These are phyloP conservation scores for Anthostomella pinea DNA, from an alignment of 2,329 filamentous ascomycete genomes.

Conservation along the genomic window DNA sequence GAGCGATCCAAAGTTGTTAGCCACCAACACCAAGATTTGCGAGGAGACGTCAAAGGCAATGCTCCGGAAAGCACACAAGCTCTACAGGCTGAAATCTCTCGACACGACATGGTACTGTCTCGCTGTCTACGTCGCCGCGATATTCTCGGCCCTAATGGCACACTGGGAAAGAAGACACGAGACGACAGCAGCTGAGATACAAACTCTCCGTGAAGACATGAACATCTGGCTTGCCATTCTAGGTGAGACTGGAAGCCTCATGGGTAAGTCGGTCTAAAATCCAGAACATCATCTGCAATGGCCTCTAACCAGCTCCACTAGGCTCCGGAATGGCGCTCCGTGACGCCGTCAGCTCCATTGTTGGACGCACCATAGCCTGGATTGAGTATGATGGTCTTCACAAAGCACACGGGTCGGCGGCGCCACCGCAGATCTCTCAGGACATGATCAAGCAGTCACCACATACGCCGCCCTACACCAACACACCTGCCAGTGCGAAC, in stretches of 20 bases:
- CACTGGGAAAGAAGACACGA: conserved; percentile 65
- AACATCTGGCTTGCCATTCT: conserved; percentile 66
- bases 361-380: conserved; percentile 49
- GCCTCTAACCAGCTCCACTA: conserved; percentile 25
- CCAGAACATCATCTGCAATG: neutral
- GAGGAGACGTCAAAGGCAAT: conserved; percentile 64
- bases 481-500: conserved; percentile 19
- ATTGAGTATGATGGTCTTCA: conserved; percentile 50
- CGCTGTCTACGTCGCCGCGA: conserved; percentile 68
- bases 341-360: conserved; percentile 45
- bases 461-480: conserved; percentile 27
- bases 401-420: conserved; percentile 26
- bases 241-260: conserved; percentile 60
- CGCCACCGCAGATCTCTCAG: conserved; percentile 22
- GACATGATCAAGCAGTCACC: conserved; percentile 31
- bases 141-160: conserved; percentile 69
- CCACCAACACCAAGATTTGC: conserved; percentile 63
- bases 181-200: conserved; percentile 56
- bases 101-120: conserved; percentile 78
- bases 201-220: conserved; percentile 65
- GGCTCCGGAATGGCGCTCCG: conserved; percentile 44
- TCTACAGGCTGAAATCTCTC: conserved; percentile 64
- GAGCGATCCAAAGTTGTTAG: conserved; percentile 51
- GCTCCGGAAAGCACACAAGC: conserved; percentile 55
- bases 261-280: conserved; percentile 51